A percentile compares a stretch with the other conserved stretches of the same genome.
Conservation (phyloP, 345 rosid species). For the Lepidium africanum region DNA sequence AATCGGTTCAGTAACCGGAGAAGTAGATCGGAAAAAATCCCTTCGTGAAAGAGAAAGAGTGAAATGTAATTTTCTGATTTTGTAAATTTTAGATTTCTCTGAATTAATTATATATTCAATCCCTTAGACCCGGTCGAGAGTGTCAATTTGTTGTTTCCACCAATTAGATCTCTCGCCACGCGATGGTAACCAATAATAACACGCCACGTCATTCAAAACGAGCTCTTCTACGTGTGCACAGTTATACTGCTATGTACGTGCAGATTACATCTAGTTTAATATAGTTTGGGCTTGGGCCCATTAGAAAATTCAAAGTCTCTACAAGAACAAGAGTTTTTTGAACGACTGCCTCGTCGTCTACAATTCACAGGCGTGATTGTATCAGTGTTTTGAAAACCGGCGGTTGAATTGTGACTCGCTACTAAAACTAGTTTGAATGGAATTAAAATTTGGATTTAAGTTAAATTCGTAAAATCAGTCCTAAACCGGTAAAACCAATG, state of each 20-base stretch:
- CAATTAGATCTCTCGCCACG: slow-evolving; percentile 30
- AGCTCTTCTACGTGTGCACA: slow-evolving; percentile 17
- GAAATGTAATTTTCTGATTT: neutral
- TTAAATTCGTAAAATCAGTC: too few relatives aligned
- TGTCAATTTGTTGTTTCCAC: slow-evolving; percentile 24
- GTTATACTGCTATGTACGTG: neutral
- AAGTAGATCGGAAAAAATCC: slow-evolving; percentile 20
- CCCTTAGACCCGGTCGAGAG: slow-evolving; percentile 19
- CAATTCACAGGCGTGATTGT: too few relatives aligned
- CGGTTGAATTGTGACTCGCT: too few relatives aligned
- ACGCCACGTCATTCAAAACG: slow-evolving; percentile 16
- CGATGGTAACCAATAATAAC: neutral
- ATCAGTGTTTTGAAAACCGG: too few relatives aligned
- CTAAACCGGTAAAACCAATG: too few relatives aligned
- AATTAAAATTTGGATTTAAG: too few relatives aligned
- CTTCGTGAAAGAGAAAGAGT: neutral
- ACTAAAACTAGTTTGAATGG: too few relatives aligned
- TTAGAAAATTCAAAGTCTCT: neutral
- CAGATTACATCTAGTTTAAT: neutral
- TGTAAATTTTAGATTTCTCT: neutral
- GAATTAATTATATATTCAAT: slow-evolving; percentile 15
- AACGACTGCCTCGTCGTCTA: too few relatives aligned
- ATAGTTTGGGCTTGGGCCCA: slow-evolving; percentile 15
- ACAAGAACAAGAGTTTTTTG: neutral
- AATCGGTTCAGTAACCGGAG: slow-evolving; percentile 11